These are phyloP conservation scores for Pyricularia sp. DNA, from an alignment of 2,329 filamentous ascomycete species.

Conservation along the genomic window DNA sequence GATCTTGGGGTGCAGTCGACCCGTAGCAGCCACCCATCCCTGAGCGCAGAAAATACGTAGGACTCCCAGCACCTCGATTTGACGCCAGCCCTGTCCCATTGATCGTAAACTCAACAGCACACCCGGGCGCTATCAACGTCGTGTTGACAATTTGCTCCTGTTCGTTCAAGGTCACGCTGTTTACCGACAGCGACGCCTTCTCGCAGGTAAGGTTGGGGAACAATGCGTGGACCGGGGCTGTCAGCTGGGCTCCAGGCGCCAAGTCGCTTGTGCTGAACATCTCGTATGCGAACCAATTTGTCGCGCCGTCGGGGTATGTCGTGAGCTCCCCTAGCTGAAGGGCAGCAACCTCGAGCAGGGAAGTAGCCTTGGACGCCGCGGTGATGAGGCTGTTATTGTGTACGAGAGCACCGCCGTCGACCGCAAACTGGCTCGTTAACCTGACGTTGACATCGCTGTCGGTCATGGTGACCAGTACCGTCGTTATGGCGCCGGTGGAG, in stretches of 20 bases:
- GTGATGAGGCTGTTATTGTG: background rate
- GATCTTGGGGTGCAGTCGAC: conserved; percentile 10
- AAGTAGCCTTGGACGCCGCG: conserved; percentile 3
- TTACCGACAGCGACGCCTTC: conserved; percentile 16
- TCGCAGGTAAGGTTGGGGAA: conserved; percentile 21
- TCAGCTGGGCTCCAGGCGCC: conserved; percentile 14
- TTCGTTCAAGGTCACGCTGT: conserved; percentile 13
- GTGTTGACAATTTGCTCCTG: conserved; percentile 17
- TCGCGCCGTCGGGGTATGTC: conserved; percentile 21
- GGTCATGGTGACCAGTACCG: conserved; percentile 17
- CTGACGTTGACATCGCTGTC: conserved; percentile 15
- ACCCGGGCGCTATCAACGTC: conserved; percentile 15
- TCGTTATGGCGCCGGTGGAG: conserved; percentile 25
- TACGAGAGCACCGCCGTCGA: conserved; percentile 15
- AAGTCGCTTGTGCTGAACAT: conserved; percentile 18
- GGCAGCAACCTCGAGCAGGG: conserved; percentile 23
- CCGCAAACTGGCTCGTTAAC: conserved; percentile 19
- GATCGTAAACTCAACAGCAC: conserved; percentile 13
- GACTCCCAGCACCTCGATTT: conserved; percentile 1
- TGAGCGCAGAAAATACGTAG: conserved; percentile 12
- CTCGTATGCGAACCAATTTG: conserved; percentile 24
- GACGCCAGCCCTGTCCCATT: conserved; percentile 5
- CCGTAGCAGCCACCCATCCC: conserved; percentile 13
- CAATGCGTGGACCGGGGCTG: conserved; percentile 25
- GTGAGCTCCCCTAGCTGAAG: conserved; percentile 17